Evolutionary conservation across 352 stramenopile species (phyloP).

Genomic region (Phytophthora uliginosa): DNA sequence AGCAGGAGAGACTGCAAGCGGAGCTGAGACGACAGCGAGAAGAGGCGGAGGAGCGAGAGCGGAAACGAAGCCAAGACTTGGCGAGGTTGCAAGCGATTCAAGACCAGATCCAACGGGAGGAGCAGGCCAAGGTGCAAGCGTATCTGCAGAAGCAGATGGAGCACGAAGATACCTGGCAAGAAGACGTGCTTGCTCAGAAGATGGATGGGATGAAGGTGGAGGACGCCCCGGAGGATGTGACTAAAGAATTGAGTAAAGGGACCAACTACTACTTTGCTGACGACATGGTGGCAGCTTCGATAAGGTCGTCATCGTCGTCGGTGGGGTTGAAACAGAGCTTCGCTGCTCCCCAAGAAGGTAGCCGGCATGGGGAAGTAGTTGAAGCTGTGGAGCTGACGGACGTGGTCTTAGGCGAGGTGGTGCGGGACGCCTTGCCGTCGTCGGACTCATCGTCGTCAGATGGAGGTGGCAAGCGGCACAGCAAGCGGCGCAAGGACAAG

Average conservation of each 20-base stretch:
- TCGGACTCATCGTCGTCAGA: slow-evolving; percentile 37
- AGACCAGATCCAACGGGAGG: slow-evolving; percentile 24
- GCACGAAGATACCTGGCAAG: slow-evolving; percentile 29
- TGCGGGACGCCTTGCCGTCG: slow-evolving; percentile 48
- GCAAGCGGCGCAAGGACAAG: slow-evolving; percentile 17
- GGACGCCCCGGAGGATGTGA: slow-evolving; percentile 3
- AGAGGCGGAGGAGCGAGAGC: slow-evolving; percentile 21
- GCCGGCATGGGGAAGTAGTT: not conserved
- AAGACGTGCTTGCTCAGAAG: slow-evolving; percentile 5
- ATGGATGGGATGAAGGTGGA: slow-evolving; percentile 23
- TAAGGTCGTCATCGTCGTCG: slow-evolving; percentile 13
- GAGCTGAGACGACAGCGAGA: slow-evolving; percentile 20
- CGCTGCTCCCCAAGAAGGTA: slow-evolving; percentile 6
- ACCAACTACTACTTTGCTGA: slow-evolving; percentile 22
- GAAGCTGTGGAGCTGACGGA: slow-evolving; percentile 20
- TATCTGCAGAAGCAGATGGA: slow-evolving; percentile 37
- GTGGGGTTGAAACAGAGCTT: slow-evolving; percentile 13
- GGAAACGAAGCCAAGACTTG: slow-evolving; percentile 11
- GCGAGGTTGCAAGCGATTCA: slow-evolving; percentile 19
- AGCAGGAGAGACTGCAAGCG: slow-evolving; percentile 22
- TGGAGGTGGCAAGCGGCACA: slow-evolving; percentile 1
- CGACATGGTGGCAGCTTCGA: slow-evolving; percentile 25
- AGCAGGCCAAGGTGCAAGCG: slow-evolving; percentile 25
- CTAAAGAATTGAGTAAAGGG: not conserved
- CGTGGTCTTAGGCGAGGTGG: slow-evolving; percentile 27